Base-by-base conservation (phyloP, 108 stramenopile genomes). In the Schizochytrium sp. region DNA sequence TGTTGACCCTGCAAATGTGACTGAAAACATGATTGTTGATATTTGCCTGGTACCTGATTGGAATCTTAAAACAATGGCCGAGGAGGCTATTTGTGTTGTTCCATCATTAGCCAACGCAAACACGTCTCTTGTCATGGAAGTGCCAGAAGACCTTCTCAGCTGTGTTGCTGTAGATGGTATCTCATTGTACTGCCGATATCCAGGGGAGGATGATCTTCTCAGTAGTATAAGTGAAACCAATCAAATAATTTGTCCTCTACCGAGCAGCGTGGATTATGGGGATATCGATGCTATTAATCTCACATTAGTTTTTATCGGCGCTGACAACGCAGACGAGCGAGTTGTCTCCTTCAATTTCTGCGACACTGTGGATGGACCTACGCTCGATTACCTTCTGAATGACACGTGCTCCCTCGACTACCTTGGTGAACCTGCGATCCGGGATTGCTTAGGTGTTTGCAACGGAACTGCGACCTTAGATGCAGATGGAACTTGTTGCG, bases 11-110 rank as follows among this genome's bases (percentile, higher is more conserved):
- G 5, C 47, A 47, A 28, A 83, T 5, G 50, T 83, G 7, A 40
- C 13, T 38, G 10, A 47, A 5, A n/a, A 28, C 50, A 40, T 53
- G 15, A 49, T 13, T 10, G 50, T 83, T n/a, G 76, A 83, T 40
- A 49, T 83, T 17, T 83, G 76, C 47, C 10, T 83, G 28, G 76
- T 83, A 56, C 76, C 76, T 5, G 76, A 83, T 40, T 55, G 76
- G 53, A 55, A 83, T 40, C 28, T 83, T 47, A 40, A 49, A 28
- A 83, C 76, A 5, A 13, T 83, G 8, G 50, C n/a, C n/a, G 76
- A 55, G 28, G 76, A 83, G 47, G 15, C 47, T n/a, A 55, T 83
- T 28, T 49, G 53, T 42, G 0, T 55, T 7, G 76, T 83, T 10
- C 76, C 50, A n/a, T 49, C 47, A 42, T 83, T 83, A 5, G 76